These are phyloP conservation scores for Neoboletus subvelutipes DNA, from an alignment of 768 basidiomycete species.

Conservation along the genomic window DNA sequence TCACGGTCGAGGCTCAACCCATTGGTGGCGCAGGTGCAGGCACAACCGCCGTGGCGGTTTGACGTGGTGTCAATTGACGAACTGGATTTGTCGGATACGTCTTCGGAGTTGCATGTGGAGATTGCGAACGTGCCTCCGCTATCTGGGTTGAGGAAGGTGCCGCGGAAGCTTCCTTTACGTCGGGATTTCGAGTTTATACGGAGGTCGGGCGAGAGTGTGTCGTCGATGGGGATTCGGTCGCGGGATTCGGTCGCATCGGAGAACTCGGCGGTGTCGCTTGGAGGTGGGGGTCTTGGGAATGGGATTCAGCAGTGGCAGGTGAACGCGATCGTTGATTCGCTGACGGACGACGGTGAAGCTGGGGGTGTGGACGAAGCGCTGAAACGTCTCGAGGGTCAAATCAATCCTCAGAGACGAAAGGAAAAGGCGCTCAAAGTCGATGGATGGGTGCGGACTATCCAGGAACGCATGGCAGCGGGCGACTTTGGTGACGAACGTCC, in stretches of 20 bases:
- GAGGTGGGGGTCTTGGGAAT: slow-evolving; percentile 38
- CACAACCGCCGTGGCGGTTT: slow-evolving; percentile 54
- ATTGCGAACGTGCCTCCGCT: slow-evolving; percentile 37
- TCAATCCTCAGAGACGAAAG: slow-evolving; percentile 68
- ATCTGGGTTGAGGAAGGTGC: slow-evolving; percentile 53
- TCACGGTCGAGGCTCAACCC: slow-evolving; percentile 32
- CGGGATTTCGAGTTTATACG: slow-evolving; percentile 82
- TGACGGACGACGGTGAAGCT: slow-evolving; percentile 70
- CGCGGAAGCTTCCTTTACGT: slow-evolving; percentile 65
- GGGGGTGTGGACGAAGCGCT: slow-evolving; percentile 86
- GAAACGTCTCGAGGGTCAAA: slow-evolving; percentile 78
- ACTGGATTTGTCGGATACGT: slow-evolving; percentile 75
- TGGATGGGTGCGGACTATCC: slow-evolving; percentile 75
- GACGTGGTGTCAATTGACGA: slow-evolving; percentile 80
- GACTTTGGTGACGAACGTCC: slow-evolving; percentile 64
- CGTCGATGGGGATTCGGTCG: slow-evolving; percentile 74
- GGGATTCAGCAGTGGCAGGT: slow-evolving; percentile 80
- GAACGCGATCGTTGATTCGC: slow-evolving; percentile 70
- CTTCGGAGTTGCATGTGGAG: slow-evolving; percentile 50
- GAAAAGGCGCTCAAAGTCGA: slow-evolving; percentile 78
- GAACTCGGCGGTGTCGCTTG: slow-evolving; percentile 33
- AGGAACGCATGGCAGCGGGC: slow-evolving; percentile 60
- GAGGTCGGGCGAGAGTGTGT: slow-evolving; percentile 66
- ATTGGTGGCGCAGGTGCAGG: slow-evolving; percentile 35
- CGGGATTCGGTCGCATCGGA: slow-evolving; percentile 58